Conservation (phyloP, 129 eudicot genomes). For the Artemisia annua region DNA sequence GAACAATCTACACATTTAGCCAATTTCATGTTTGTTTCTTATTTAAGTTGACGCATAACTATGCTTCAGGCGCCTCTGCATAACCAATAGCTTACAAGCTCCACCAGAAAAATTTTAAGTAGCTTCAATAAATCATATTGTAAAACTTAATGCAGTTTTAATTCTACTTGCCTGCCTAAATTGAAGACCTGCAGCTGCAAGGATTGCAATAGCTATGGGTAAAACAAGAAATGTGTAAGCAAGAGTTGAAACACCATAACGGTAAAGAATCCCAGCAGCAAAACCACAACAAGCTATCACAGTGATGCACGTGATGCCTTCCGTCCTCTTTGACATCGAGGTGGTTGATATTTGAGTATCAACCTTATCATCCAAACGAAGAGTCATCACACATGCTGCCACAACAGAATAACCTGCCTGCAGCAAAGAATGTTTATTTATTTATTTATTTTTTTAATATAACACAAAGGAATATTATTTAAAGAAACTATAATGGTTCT, state of each 20-base stretch:
- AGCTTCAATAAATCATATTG: too few species aligned
- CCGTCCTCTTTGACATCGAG: conserved; percentile 54
- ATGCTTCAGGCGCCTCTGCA: too few species aligned
- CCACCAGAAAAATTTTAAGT: too few species aligned
- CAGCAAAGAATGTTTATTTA: conserved; percentile 25
- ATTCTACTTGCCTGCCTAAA: conserved; percentile 67
- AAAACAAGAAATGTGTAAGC: conserved; percentile 44
- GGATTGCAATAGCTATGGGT: conserved; percentile 55
- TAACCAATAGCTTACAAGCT: too few species aligned
- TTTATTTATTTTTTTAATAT: too few species aligned
- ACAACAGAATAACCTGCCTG: conserved; percentile 99
- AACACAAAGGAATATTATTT: too few species aligned
- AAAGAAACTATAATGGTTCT: neutral
- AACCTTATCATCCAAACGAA: conserved; percentile 70
- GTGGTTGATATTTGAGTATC: conserved; percentile 37
- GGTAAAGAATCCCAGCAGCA: conserved; percentile 71
- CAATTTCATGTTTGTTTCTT: conserved; percentile 13
- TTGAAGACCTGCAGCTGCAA: conserved; percentile 61
- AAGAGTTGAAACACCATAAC: conserved; percentile 56
- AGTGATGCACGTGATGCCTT: conserved; percentile 65
- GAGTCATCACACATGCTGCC: conserved; percentile 87
- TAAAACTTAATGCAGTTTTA: neutral
- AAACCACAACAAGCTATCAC: conserved; percentile 76
- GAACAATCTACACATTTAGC: neutral
- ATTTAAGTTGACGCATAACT: neutral